A percentile compares a stretch with the other conserved stretches of the same genome.
Evolutionary conservation across 768 basidiomycete species (phyloP).

Genomic region (Pleurotus ostreatus): DNA sequence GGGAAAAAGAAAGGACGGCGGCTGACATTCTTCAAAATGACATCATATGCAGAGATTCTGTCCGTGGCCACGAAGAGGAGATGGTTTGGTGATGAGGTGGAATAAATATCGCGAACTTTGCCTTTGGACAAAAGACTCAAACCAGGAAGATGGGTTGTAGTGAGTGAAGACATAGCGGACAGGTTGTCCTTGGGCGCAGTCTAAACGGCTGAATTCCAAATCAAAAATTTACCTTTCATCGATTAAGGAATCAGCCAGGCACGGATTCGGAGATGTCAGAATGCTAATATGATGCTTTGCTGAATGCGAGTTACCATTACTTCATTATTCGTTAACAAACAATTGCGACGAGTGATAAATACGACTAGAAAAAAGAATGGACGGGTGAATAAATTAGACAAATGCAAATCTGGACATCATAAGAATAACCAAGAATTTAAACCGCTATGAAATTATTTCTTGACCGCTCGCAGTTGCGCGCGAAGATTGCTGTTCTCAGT

Average conservation of each 20-base stretch:
- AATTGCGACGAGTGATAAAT: too few relatives aligned
- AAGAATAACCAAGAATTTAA: too few relatives aligned
- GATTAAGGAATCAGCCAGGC: too few relatives aligned
- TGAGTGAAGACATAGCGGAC: slow-evolving; percentile 31
- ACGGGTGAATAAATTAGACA: not conserved
- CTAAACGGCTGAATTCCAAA: too few relatives aligned
- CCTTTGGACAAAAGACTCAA: slow-evolving; percentile 79
- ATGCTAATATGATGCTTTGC: too few relatives aligned
- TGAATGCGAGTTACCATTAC: too few relatives aligned
- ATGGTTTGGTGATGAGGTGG: slow-evolving; percentile 61
- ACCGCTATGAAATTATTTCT: slow-evolving; percentile 28
- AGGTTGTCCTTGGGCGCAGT: too few relatives aligned
- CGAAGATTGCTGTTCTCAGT: slow-evolving; percentile 71
- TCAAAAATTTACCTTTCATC: too few relatives aligned
- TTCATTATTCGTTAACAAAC: too few relatives aligned
- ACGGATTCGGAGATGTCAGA: too few relatives aligned
- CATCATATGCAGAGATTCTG: slow-evolving; percentile 95
- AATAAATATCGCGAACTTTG: slow-evolving; percentile 96
- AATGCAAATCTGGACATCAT: too few relatives aligned
- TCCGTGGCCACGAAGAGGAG: slow-evolving; percentile 94
- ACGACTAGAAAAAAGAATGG: not conserved
- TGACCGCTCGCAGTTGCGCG: slow-evolving; percentile 63
- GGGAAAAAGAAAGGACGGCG: not conserved
- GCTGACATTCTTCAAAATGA: slow-evolving; percentile 88
- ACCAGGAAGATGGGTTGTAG: slow-evolving; percentile 52